Evolutionary conservation across 805 yeast species (phyloP), one percentile per base, ranked within the genome.

Genomic region (Candida fluviatilis): DNA sequence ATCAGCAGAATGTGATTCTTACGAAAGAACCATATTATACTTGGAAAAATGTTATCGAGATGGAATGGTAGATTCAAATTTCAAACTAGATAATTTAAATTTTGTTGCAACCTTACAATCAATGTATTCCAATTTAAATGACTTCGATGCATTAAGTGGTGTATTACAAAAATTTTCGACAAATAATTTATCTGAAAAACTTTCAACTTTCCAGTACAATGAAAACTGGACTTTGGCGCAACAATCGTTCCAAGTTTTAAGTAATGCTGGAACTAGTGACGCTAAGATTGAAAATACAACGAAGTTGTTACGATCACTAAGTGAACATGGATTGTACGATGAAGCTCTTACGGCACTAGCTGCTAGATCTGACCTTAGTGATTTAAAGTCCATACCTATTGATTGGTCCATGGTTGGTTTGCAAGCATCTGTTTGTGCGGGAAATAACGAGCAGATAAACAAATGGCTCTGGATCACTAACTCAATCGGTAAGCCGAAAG

Each of bases 121-220:
- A 18, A 84, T 90, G 66, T 93, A 93, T 57, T 82, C 95, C 5
- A 83, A 78, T 40, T 78, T 93, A 35, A 91, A 88, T 50, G 99
- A 95, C 52, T 73, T 82, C 26, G 99, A 93, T 64, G 81, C 96
- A 0, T 68, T 93, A 23, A 90, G 85, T 54, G 99, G 99, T 16
- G 78, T 87, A 4, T 63, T 90, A 40, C 80, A 85, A 42, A 73
- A 73, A 42, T 82, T 86, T 48, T 79, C 95, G 0, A 74, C 83
- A 0, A 76, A 78, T 29, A 77, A 79, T 46, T 62, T 88, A 31
- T 74, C 77, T n/a, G 90, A 89, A 43, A 85, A 87, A 53, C 73
- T 90, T 18, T 68, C 80, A 5, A 87, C 87, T 41, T 79, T 91
- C 37, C 93, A 88, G 48, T 89, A 85, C 48, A 81, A 86, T 35